Evolutionary conservation across 1,139 yeast genomes (phyloP).

Genomic region (Scheffersomyces titani): DNA sequence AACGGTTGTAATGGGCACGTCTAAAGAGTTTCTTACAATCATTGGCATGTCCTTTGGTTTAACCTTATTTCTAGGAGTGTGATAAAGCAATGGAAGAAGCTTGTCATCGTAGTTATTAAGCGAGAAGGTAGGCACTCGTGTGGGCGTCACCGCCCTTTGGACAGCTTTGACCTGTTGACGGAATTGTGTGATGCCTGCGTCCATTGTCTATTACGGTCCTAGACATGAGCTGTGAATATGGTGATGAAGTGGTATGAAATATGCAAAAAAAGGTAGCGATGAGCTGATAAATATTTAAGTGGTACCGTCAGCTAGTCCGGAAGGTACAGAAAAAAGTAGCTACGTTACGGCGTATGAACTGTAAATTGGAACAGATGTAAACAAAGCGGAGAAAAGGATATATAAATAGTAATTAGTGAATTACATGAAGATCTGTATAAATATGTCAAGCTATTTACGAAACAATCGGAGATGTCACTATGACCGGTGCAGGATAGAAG

Average conservation of each 20-base stretch:
- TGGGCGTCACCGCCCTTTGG: not conserved
- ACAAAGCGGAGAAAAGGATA: not conserved
- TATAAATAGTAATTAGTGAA: too few species aligned
- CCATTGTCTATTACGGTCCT: not conserved
- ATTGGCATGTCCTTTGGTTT: constrained; percentile 17
- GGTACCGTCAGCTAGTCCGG: not conserved
- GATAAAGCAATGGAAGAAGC: constrained; percentile 6
- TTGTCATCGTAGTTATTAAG: constrained; percentile 4
- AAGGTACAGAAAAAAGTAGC: not conserved
- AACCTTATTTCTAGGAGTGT: constrained; percentile 3
- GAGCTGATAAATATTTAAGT: too few species aligned
- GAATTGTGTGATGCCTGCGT: not conserved
- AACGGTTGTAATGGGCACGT: constrained; percentile 35
- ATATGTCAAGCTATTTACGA: not conserved
- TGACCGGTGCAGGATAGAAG: not conserved
- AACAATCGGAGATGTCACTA: not conserved
- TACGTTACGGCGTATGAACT: too few species aligned
- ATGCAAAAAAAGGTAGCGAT: too few species aligned
- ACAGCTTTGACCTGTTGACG: not conserved
- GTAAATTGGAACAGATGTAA: too few species aligned
- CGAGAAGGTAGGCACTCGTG: not conserved
- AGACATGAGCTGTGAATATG: not conserved
- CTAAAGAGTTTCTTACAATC: constrained; percentile 24
- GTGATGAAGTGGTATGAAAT: not conserved
- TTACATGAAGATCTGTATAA: too few species aligned